Percentiles rank a stretch among this genome's conserved stretches.
phyloP scores from a whole-genome alignment of 805 yeast genomes.

The Saccharomyces jurei region DNA sequence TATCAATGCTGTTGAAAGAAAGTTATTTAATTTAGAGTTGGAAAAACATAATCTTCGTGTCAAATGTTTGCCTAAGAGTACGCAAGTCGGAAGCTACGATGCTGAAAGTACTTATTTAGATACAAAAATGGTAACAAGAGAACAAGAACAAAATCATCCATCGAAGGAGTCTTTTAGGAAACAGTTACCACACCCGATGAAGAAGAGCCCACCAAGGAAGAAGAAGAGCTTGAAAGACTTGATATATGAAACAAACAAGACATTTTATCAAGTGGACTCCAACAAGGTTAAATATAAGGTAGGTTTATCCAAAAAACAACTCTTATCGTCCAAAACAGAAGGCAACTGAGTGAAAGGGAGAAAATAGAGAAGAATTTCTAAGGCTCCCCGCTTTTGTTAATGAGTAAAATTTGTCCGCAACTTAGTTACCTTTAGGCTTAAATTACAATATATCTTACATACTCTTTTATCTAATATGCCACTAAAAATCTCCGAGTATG shows the following conservation, averaged over 20 bases:
- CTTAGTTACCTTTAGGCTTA: not conserved
- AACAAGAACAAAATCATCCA: not conserved
- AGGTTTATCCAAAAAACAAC: conserved; percentile 18
- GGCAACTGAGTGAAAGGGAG: conserved; percentile 12
- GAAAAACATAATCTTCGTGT: not conserved
- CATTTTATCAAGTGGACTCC: conserved; percentile 21
- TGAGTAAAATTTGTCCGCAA: not conserved
- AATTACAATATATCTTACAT: not conserved
- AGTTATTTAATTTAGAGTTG: not conserved
- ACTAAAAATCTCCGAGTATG: not conserved
- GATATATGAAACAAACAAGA: conserved; percentile 20
- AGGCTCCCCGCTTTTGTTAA: conserved; percentile 1
- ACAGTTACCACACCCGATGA: not conserved
- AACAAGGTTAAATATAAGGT: conserved; percentile 17
- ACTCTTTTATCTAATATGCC: not conserved
- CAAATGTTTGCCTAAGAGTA: not conserved
- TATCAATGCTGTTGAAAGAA: not conserved
- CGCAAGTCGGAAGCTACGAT: not conserved
- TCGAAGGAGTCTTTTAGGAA: not conserved
- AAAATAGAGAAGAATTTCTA: conserved; percentile 1
- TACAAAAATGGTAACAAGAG: not conserved
- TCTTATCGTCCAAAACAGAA: not conserved
- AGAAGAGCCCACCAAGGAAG: not conserved
- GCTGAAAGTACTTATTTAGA: not conserved
- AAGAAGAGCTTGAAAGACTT: conserved; percentile 14